Evolutionary conservation across 2,329 filamentous ascomycete species (phyloP), one percentile per base, ranked within the genome.

Genomic region (Emmonsiellopsis sp.): DNA sequence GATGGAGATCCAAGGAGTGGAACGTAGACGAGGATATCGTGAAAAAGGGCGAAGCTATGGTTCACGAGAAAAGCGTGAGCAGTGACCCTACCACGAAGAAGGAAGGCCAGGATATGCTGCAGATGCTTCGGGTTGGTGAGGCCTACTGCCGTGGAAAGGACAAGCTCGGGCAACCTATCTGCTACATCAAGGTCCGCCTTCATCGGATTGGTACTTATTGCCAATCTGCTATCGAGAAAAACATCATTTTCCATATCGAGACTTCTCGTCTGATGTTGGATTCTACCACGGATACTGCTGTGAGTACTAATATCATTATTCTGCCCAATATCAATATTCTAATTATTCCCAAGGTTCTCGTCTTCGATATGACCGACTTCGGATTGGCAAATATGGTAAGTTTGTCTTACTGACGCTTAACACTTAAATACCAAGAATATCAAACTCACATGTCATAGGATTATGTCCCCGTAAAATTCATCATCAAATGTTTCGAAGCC

Each of bases 401-500:
- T 14, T 10, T 21, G 31, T 37, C 45, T 13, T 27, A 32, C 7
- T 51, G 17, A 8, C 58, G 52, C 37, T 5, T 27, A 27, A 27
- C 21, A 3, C 3, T 40, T 40, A 14, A 40, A 5, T n/a, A 44
- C 42, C 17, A n/a, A 10, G 17, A 13, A 21, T 6, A n/a, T 2
- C 7, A 27, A 32, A 7, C 53, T 56, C 48, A 58, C 55, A n/a
- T 58, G 17, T 21, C 10, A 10, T 53, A 86, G 83, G 93, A 98
- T 69, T 97, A 97, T 68, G 82, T 87, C 0, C 92, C 93, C 1
- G 88, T 98, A 54, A 98, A 95, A 65, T 98, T 97, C 73, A 96
- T 98, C 86, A 96, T 98, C 71, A 95, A 95, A 71, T 95, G 91
- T 70, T 98, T 98, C 66, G 93, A 98, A 74, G 93, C 93, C 56